Percentiles rank a stretch among this genome's conserved stretches.
These are phyloP conservation scores for Papiliotrema terrestris DNA, from an alignment of 1,284 basidiomycete species.

Conservation along the genomic window DNA sequence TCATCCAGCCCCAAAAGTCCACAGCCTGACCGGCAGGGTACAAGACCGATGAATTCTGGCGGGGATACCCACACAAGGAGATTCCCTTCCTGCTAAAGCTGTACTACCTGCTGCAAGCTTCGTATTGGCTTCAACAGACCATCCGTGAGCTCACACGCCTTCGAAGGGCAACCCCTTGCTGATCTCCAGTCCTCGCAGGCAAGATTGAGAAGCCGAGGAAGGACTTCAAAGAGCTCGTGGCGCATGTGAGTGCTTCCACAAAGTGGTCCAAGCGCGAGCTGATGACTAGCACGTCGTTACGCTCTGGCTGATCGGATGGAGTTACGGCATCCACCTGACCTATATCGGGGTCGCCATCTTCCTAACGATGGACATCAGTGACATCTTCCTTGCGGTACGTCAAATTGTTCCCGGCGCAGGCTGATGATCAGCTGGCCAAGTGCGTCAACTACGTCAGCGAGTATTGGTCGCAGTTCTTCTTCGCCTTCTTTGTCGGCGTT, in stretches of 20 bases:
- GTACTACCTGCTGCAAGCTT: conserved; percentile 85
- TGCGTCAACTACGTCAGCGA: conserved; percentile 80
- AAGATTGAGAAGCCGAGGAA: conserved; percentile 90
- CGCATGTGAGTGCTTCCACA: conserved; percentile 48
- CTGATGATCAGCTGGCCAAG: conserved; percentile 64
- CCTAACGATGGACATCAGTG: conserved; percentile 95
- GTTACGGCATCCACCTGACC: conserved; percentile 74
- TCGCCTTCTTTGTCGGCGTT: conserved; percentile 64
- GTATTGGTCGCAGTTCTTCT: conserved; percentile 61
- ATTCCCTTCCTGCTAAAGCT: conserved; percentile 82
- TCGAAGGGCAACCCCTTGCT: background rate
- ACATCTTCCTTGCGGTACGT: conserved; percentile 78
- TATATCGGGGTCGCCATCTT: conserved; percentile 89
- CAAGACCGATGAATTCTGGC: conserved; percentile 75
- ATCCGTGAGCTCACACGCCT: conserved; percentile 44
- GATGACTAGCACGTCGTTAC: conserved; percentile 76
- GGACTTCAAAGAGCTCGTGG: conserved; percentile 82
- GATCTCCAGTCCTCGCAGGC: conserved; percentile 62
- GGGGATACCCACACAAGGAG: conserved; percentile 81
- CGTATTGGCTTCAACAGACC: conserved; percentile 94
- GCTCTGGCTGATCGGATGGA: conserved; percentile 93
- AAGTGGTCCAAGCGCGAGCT: background rate
- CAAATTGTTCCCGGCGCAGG: background rate
- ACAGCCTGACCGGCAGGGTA: conserved; percentile 54
- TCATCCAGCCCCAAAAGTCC: background rate